Evolutionary conservation across 2,329 filamentous ascomycete genomes (phyloP).

Genomic region (Tympanopsis confertula): DNA sequence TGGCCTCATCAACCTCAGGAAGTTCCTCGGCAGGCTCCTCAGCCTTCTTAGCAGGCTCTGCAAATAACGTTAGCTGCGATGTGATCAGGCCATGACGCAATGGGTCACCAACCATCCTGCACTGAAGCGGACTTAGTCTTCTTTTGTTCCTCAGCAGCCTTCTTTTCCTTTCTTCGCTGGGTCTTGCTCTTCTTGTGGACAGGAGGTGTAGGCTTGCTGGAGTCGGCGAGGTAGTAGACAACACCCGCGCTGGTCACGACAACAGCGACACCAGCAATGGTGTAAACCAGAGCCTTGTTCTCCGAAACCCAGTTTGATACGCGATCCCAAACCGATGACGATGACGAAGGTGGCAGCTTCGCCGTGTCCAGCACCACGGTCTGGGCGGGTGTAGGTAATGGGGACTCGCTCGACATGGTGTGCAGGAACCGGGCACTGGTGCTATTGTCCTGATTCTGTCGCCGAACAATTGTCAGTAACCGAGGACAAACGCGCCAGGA

Average conservation of each 20-base stretch:
- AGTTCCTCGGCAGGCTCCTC: constrained; percentile 52
- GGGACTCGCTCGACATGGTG: not conserved
- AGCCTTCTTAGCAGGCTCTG: not conserved
- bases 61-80: constrained; percentile 37
- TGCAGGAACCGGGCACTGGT: not conserved
- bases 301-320: constrained; percentile 86
- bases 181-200: constrained; percentile 68
- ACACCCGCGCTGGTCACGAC: constrained; percentile 85
- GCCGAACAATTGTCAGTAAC: too few relatives aligned
- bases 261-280: constrained; percentile 84
- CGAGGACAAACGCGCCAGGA: too few relatives aligned
- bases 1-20: constrained; percentile 52
- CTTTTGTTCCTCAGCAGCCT: constrained; percentile 38
- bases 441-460: too few relatives aligned
- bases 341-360: constrained; percentile 24
- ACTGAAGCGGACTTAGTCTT: constrained; percentile 34
- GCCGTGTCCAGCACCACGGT: constrained; percentile 34
- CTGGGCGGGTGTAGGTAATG: constrained; percentile 17
- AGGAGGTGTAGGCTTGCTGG: constrained; percentile 1
- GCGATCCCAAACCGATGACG: constrained; percentile 75
- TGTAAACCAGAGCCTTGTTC: constrained; percentile 92
- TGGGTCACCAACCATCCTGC: constrained; percentile 18
- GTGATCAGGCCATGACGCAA: constrained; percentile 23
- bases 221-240: constrained; percentile 71
- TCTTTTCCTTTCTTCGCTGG: constrained; percentile 78